Evolutionary conservation across 352 stramenopile species (phyloP), one percentile per base, ranked within the genome.

Genomic region (Globisporangium perplexum): DNA sequence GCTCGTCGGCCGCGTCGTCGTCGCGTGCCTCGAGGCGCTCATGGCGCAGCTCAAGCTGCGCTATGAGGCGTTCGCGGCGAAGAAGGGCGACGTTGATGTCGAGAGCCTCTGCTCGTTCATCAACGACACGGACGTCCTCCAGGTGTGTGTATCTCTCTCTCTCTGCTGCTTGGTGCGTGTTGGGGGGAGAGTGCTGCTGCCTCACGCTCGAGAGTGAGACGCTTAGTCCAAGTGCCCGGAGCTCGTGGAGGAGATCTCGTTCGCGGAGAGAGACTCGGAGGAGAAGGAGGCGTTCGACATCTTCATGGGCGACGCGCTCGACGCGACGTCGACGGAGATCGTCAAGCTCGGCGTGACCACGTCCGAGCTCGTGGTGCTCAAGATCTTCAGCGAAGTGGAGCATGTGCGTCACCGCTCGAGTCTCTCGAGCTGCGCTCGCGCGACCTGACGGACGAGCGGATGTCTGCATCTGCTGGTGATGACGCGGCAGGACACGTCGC

Each of bases 51-150:
- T 94, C n/a, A 88, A 86, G 55, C 64, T 60, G 20, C 81, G 83
- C 0, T 87, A 84, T 53, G 75, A 91, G 1, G 67, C 42, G 38
- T 69, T 92, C 33, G 77, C 68, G 6, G 54, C 63, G 0, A 68
- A 69, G 17, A 48, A 88, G 15, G 62, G 65, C 4, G 67, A 76
- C 22, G 57, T 74, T 12, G 82, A 92, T 15, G 65, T 88, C 1
- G 81, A 94, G 50, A 72, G 62, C n/a, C 55, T 94, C n/a, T 94
- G 81, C 23, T 86, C 79, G 2, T 94, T 94, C 61, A 86, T 94
- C 53, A 94, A 94, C 51, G 83, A 92, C 43, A 74, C 80, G 3
- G 82, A 94, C 47, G 70, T 92, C 44, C 63, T 94, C 0, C 83
- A 93, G 72, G 77, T 85, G 58, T 15, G 46, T 49, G 31, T n/a